Percentiles rank a stretch among this genome's conserved stretches.
Evolutionary conservation across 2,329 filamentous ascomycete species (phyloP).

Genomic region (Sporothrix globosa): DNA sequence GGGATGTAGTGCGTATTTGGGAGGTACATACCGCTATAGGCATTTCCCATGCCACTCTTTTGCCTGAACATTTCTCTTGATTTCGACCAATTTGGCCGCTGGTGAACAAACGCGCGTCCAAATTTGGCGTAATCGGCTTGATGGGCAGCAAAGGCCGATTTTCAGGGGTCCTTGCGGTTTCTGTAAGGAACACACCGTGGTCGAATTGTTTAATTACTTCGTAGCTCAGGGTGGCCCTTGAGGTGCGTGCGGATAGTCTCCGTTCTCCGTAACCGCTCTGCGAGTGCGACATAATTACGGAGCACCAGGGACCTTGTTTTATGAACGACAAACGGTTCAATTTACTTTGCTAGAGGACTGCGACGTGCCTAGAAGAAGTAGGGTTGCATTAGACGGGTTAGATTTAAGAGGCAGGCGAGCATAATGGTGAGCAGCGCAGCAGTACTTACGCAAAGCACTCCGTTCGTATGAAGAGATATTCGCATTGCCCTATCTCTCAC

Average conservation of each 20-base stretch:
- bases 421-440: neutral
- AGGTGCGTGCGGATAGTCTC: neutral
- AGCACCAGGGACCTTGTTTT: neutral
- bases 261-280: neutral
- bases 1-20: neutral
- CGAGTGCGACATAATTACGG: neutral
- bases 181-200: slow-evolving; percentile 10
- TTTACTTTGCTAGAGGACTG: neutral
- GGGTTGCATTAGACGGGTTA: slow-evolving; percentile 4
- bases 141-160: slow-evolving; percentile 19
- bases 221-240: too few relatives aligned
- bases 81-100: neutral
- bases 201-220: neutral
- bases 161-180: slow-evolving; percentile 29
- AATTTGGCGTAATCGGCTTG: neutral
- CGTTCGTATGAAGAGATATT: neutral
- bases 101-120: neutral
- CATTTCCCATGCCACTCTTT: neutral
- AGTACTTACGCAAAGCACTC: neutral
- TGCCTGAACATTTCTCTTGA: neutral
- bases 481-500: neutral
- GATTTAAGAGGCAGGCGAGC: slow-evolving; percentile 6
- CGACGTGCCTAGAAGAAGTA: neutral
- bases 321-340: slow-evolving; percentile 3
- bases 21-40: neutral